A percentile compares a stretch with the other conserved stretches of the same genome.
Evolutionary conservation across 2,329 filamentous ascomycete genomes (phyloP).

Genomic region (Fusarium xyrophilum): DNA sequence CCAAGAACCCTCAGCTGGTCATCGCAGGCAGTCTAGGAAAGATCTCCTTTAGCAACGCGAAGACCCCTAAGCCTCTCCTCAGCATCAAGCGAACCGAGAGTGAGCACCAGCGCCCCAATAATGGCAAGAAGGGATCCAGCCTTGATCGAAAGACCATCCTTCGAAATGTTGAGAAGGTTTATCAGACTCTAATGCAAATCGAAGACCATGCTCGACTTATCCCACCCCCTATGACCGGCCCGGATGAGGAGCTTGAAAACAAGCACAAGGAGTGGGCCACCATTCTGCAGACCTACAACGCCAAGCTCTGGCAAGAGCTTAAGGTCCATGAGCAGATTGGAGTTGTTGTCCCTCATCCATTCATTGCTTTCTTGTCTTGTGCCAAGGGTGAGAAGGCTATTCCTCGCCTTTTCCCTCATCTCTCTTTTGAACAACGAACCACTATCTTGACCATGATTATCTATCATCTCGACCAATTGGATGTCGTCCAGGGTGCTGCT

Average conservation of each 20-base stretch:
- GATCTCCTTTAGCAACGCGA: constrained; percentile 98
- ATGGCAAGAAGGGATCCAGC: constrained; percentile 57
- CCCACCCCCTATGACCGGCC: constrained; percentile 66
- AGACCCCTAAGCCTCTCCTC: constrained; percentile 91
- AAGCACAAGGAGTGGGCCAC: constrained; percentile 76
- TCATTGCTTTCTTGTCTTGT: constrained; percentile 94
- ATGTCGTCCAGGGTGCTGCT: constrained; percentile 84
- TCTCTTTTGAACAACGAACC: constrained; percentile 89
- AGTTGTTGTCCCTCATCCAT: constrained; percentile 80
- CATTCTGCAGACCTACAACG: constrained; percentile 71
- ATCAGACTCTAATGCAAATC: constrained; percentile 86
- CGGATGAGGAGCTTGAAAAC: constrained; percentile 72
- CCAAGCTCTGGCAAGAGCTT: constrained; percentile 81
- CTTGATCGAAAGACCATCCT: constrained; percentile 84
- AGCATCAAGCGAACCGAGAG: constrained; percentile 91
- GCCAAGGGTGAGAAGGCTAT: constrained; percentile 97
- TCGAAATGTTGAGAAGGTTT: constrained; percentile 87
- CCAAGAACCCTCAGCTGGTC: constrained; percentile 96
- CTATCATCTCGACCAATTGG: constrained; percentile 88
- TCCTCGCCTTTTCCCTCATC: constrained; percentile 91
- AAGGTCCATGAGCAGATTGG: constrained; percentile 94
- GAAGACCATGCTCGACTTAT: constrained; percentile 90
- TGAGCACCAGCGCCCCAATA: constrained; percentile 61
- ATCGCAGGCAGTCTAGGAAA: constrained; percentile 96
- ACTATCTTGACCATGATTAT: constrained; percentile 96